Evolutionary conservation across 345 rosid genomes (phyloP), one percentile per base, ranked within the genome.

Genomic region (Eucalyptus microcorys): DNA sequence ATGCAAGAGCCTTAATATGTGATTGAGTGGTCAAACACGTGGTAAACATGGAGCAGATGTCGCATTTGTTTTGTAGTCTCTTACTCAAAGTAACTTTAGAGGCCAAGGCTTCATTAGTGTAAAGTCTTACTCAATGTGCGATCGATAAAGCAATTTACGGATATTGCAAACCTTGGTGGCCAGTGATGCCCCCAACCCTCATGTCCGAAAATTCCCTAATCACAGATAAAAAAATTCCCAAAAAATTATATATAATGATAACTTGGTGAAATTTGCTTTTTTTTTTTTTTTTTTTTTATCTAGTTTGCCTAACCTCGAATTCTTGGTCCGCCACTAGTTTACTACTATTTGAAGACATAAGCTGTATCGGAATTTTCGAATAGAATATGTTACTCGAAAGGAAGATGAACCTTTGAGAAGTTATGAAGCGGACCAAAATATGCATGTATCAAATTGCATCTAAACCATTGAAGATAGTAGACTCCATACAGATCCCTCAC

Each of bases 291-390:
- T 21, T 22, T 9, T 55, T 55, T 22, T 55, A 10, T 10, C 2
- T 55, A 9, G 27, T 55, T 55, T 24, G 13, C 13, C 30, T 55
- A 55, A 55, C 5, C 61, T 57, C 4, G 7, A 24, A 11, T 57
- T 57, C 64, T 57, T 26, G 2, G 30, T 57, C 64, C 2, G n/a
- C 14, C 64, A 26, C 64, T 57, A 50, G 30, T 57, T 57, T 10
- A 57, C 30, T 22, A 57, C 61, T 57, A 24, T 1, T 22, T 57
- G 30, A 57, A 57, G 61, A 57, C 0, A 24, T 57, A 1, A 57
- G 61, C 61, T 10, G 1, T 24, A 50, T 50, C 0, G 3, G 1
- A 50, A 50, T 50, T 0, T 50, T 50, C 2, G 2, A 0, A 50
- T 0, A 50, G 0, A 6, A 50, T 16, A 50, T 50, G 21, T 50